Percentiles rank a stretch among this genome's conserved stretches.
These are phyloP conservation scores for Amorphotheca resinae DNA, from an alignment of 495 filamentous ascomycete genomes.

Conservation along the genomic window DNA sequence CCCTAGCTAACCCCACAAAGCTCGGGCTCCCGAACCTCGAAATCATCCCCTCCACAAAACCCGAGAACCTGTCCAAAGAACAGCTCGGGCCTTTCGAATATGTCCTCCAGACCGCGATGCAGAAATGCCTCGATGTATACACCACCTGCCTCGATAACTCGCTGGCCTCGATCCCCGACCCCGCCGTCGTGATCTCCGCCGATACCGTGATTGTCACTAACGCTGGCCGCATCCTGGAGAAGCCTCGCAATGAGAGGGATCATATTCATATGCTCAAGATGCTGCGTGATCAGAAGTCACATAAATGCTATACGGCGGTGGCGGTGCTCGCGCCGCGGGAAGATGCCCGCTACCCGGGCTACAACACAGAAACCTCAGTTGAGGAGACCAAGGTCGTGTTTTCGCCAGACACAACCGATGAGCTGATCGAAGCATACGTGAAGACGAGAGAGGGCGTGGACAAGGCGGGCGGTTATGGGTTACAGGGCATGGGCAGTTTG, in stretches of 20 bases:
- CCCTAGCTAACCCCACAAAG: slow-evolving; percentile 21
- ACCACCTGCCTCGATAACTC: slow-evolving; percentile 39
- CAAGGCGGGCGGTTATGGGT: slow-evolving; percentile 92
- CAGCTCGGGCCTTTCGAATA: slow-evolving; percentile 71
- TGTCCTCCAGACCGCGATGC: slow-evolving; percentile 71
- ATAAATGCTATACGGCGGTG: slow-evolving; percentile 74
- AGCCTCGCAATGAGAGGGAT: slow-evolving; percentile 66
- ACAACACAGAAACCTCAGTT: slow-evolving; percentile 64
- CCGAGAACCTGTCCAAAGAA: slow-evolving; percentile 74
- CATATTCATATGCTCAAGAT: slow-evolving; percentile 72
- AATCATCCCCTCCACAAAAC: slow-evolving; percentile 63
- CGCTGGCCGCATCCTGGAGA: slow-evolving; percentile 73
- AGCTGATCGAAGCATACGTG: slow-evolving; percentile 78
- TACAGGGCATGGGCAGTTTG: slow-evolving; percentile 73
- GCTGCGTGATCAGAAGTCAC: slow-evolving; percentile 57
- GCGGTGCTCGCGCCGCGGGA: slow-evolving; percentile 68
- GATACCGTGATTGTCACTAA: slow-evolving; percentile 80
- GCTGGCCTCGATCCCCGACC: slow-evolving; percentile 39
- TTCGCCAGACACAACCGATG: slow-evolving; percentile 60
- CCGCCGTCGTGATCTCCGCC: slow-evolving; percentile 75
- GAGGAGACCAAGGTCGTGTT: slow-evolving; percentile 85
- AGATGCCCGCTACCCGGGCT: slow-evolving; percentile 68
- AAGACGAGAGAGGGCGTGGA: slow-evolving; percentile 83
- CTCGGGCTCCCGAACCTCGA: slow-evolving; percentile 68
- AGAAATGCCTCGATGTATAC: slow-evolving; percentile 77